Evolutionary conservation across 23 red algal genomes (phyloP).

Genomic region (Gracilaria caudata): DNA sequence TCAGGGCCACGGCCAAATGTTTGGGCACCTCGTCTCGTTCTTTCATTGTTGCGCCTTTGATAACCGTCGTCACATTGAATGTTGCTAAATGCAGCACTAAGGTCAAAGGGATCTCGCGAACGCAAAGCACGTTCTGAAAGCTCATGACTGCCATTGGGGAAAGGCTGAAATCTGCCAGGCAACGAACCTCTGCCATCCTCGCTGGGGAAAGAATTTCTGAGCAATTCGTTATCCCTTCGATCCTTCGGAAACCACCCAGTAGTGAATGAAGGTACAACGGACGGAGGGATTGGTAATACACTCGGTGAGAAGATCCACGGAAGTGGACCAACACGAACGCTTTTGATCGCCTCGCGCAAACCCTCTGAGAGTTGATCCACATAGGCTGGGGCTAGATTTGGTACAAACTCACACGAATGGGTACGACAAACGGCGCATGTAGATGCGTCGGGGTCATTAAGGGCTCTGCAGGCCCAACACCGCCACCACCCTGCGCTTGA

Average conservation of each 20-base stretch:
- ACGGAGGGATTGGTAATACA: conserved; percentile 3
- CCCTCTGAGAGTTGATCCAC: conserved; percentile 5
- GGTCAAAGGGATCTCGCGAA: conserved; percentile 1
- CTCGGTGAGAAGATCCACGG: conserved; percentile 54
- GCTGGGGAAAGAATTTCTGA: not conserved
- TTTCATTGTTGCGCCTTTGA: not conserved
- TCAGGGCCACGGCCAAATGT: not conserved
- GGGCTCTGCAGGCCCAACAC: conserved; percentile 45
- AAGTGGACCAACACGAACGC: conserved; percentile 20
- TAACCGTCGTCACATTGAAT: not conserved
- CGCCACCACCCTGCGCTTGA: conserved; percentile 20
- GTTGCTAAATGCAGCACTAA: not conserved
- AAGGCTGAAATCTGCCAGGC: not conserved
- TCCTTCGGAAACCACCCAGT: conserved; percentile 1
- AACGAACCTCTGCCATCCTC: not conserved
- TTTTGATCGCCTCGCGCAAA: conserved; percentile 25
- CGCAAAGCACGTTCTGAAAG: not conserved
- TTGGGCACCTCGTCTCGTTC: not conserved
- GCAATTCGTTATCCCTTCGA: not conserved
- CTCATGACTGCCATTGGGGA: not conserved
- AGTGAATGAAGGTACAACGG: conserved; percentile 9
- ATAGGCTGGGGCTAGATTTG: conserved; percentile 1
- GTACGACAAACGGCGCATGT: conserved; percentile 26
- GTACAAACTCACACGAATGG: not conserved
- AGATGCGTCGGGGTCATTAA: not conserved